These are phyloP conservation scores for Krasilnikovozyma curviuscula DNA, from an alignment of 768 basidiomycete species.

Conservation along the genomic window DNA sequence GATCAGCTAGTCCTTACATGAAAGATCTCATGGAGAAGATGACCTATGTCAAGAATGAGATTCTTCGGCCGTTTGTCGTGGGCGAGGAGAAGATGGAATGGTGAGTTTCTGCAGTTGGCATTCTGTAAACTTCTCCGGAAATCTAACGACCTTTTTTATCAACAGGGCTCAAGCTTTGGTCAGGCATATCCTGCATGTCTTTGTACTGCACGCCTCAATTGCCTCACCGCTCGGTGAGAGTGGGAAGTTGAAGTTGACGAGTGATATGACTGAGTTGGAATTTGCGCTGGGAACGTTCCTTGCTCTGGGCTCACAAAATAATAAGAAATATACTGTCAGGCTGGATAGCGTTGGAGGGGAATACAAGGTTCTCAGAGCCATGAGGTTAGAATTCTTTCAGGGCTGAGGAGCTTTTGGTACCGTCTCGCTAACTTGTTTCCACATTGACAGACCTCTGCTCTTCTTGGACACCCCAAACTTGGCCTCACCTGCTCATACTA, in stretches of 20 bases:
- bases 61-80: constrained; percentile 49
- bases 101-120: constrained; percentile 30
- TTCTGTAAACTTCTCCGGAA: too few relatives aligned
- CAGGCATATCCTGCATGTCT: constrained; percentile 60
- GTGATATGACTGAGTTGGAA: constrained; percentile 92
- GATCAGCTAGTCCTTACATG: constrained; percentile 54
- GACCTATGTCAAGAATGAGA: constrained; percentile 54
- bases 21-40: constrained; percentile 80
- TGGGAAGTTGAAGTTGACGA: constrained; percentile 82
- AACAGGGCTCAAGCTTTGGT: constrained; percentile 46
- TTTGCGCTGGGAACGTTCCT: constrained; percentile 68
- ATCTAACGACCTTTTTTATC: not conserved
- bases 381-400: constrained; percentile 41
- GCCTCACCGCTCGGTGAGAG: constrained; percentile 75
- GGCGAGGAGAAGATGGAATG: constrained; percentile 56
- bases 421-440: not conserved
- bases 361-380: constrained; percentile 62
- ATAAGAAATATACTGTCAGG: constrained; percentile 40
- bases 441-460: constrained; percentile 46
- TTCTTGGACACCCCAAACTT: constrained; percentile 67
- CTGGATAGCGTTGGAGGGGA: constrained; percentile 67
- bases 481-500: constrained; percentile 44
- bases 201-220: constrained; percentile 85
- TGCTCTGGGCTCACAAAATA: constrained; percentile 27
- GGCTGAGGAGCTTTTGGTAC: not conserved